A percentile compares a stretch with the other conserved stretches of the same genome.
Conservation (phyloP, 2,329 filamentous ascomycete species). For the Fusarium nanum region DNA sequence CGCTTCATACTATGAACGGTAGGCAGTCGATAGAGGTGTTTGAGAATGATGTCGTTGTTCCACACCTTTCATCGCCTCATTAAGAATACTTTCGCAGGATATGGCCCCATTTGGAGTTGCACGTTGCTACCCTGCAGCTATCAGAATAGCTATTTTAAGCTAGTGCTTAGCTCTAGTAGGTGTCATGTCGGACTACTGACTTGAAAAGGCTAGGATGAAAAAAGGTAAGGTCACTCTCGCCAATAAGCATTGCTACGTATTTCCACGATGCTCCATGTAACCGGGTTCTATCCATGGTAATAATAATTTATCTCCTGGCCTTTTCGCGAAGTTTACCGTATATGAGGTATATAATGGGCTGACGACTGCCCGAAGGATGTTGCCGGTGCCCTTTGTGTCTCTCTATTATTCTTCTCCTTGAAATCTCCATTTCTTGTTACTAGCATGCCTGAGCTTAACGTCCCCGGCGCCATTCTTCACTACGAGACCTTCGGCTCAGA, state of each 20-base stretch:
- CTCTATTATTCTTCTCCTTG: not conserved
- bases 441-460: not conserved
- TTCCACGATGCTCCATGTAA: not conserved
- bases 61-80: not conserved
- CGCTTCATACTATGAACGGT: accelerated
- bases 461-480: not conserved
- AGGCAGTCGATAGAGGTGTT: accelerated
- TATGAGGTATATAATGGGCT: not conserved
- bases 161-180: not conserved
- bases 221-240: accelerated
- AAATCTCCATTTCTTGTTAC: accelerated
- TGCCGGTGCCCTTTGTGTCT: not conserved
- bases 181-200: not conserved
- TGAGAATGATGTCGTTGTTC: accelerated
- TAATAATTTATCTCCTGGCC: not conserved
- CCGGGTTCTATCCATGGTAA: accelerated
- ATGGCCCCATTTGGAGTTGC: not conserved
- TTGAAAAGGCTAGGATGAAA: not conserved
- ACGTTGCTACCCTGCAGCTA: not conserved
- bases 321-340: not conserved
- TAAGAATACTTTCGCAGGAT: not conserved
- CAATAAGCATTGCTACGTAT: not conserved
- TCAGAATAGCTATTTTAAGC: too few relatives aligned
- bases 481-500: not conserved
- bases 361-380: not conserved